Evolutionary conservation across 192 early-diverging fungal species (phyloP).

Genomic region (Podila horticola): DNA sequence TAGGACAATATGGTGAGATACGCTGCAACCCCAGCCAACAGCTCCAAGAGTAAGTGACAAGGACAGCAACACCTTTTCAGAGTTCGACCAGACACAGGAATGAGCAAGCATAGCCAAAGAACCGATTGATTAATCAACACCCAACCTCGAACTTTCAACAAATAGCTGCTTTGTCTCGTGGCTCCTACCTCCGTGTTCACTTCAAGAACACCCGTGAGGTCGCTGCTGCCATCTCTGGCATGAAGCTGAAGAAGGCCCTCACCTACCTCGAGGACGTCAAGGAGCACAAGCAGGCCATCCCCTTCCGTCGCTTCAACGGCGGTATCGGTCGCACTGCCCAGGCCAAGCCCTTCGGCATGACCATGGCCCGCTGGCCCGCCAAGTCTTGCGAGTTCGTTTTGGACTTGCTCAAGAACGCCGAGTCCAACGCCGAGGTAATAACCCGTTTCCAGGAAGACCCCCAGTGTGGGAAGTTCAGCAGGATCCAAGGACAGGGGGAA

Average conservation of each 20-base stretch:
- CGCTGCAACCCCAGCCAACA: slow-evolving; percentile 85
- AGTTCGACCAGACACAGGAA: too few species aligned
- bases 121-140: too few species aligned
- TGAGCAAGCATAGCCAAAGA: too few species aligned
- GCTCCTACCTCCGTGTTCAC: slow-evolving; percentile 92
- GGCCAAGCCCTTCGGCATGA: slow-evolving; percentile 92
- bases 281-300: slow-evolving; percentile 97
- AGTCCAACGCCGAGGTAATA: slow-evolving; percentile 92
- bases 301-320: slow-evolving; percentile 97
- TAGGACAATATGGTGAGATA: slow-evolving; percentile 80
- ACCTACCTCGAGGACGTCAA: slow-evolving; percentile 93
- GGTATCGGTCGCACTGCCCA: slow-evolving; percentile 98
- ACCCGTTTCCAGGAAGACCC: too few species aligned
- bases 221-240: slow-evolving; percentile 91
- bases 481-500: too few species aligned
- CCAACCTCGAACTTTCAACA: too few species aligned
- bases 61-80: background rate
- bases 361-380: slow-evolving; percentile 92
- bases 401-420: slow-evolving; percentile 96
- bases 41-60: slow-evolving; percentile 72
- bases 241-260: slow-evolving; percentile 92
- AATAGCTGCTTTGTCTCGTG: slow-evolving; percentile 86
- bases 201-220: slow-evolving; percentile 99
- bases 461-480: too few species aligned
- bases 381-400: slow-evolving; percentile 96